phyloP scores from a whole-genome alignment of 306 rosid species.

The Prunus campanulata region DNA sequence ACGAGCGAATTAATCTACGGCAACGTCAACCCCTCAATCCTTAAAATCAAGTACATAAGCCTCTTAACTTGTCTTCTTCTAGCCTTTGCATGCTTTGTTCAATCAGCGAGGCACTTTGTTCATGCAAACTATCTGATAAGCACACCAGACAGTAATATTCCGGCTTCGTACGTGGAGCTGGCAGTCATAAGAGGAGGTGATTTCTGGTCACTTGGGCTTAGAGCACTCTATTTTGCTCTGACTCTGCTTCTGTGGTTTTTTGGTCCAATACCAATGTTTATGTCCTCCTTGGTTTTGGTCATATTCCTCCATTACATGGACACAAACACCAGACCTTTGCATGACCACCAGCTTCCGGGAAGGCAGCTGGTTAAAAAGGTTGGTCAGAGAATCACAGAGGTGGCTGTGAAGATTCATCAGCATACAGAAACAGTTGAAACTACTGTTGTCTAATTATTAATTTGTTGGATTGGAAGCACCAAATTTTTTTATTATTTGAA shows the following conservation, averaged over 20 bases:
- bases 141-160: constrained; percentile 51
- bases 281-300: constrained; percentile 55
- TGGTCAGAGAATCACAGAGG: constrained; percentile 10
- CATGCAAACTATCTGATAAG: constrained; percentile 73
- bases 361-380: constrained; percentile 16
- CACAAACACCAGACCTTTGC: constrained; percentile 55
- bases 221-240: constrained; percentile 74
- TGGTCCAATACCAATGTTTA: constrained; percentile 80
- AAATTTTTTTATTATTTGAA: neutral
- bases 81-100: constrained; percentile 67
- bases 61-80: constrained; percentile 64
- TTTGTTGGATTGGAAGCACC: neutral
- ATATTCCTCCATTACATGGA: constrained; percentile 46
- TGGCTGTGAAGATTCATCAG: neutral
- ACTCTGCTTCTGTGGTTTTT: constrained; percentile 73
- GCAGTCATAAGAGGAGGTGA: constrained; percentile 75
- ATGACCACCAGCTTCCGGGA: constrained; percentile 12
- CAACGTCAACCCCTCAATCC: constrained; percentile 40
- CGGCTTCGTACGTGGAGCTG: constrained; percentile 41
- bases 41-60: constrained; percentile 61
- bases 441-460: neutral
- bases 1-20: constrained; percentile 55
- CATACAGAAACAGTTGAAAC: constrained; percentile 10
- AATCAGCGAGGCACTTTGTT: constrained; percentile 68
- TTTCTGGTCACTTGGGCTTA: constrained; percentile 75